A percentile compares a stretch with the other conserved stretches of the same genome.
These are phyloP conservation scores for Neurospora terricola DNA, from an alignment of 495 filamentous ascomycete genomes.

Conservation along the genomic window DNA sequence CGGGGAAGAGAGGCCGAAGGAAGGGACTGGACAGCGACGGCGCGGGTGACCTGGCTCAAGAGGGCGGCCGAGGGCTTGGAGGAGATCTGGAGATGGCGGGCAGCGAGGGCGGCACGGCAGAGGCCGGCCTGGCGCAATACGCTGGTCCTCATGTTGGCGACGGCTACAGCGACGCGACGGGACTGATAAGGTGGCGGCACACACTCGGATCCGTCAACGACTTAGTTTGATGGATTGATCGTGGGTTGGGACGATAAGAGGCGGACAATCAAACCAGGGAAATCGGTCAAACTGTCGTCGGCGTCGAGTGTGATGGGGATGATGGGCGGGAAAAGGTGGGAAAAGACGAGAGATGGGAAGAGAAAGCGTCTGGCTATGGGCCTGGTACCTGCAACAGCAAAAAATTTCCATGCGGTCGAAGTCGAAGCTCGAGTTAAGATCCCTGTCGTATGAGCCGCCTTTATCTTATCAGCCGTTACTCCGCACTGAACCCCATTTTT, in stretches of 20 bases:
- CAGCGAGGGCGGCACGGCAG: constrained; percentile 14
- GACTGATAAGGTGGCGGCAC: background rate
- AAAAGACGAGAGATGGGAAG: constrained; percentile 7
- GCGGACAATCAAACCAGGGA: background rate
- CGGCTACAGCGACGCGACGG: background rate
- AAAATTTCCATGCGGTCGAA: background rate
- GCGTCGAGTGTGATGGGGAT: background rate
- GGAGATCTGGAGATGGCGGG: constrained; percentile 16
- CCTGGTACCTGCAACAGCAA: constrained; percentile 3
- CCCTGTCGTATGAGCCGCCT: background rate
- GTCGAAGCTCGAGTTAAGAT: background rate
- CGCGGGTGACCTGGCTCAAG: constrained; percentile 7
- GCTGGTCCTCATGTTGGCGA: constrained; percentile 21
- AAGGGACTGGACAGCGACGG: constrained; percentile 5
- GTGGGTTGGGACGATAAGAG: background rate
- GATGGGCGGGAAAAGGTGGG: background rate
- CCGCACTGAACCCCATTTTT: background rate
- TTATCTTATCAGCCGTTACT: background rate
- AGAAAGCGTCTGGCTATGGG: constrained; percentile 3
- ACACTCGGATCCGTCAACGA: background rate
- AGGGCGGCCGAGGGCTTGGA: constrained; percentile 12
- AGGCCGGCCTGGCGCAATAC: constrained; percentile 20
- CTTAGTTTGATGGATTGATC: background rate
- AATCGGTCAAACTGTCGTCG: background rate
- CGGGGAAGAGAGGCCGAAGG: constrained; percentile 17